Base-by-base conservation (phyloP, 768 basidiomycete genomes). In the Psilocybe cyanescens region DNA sequence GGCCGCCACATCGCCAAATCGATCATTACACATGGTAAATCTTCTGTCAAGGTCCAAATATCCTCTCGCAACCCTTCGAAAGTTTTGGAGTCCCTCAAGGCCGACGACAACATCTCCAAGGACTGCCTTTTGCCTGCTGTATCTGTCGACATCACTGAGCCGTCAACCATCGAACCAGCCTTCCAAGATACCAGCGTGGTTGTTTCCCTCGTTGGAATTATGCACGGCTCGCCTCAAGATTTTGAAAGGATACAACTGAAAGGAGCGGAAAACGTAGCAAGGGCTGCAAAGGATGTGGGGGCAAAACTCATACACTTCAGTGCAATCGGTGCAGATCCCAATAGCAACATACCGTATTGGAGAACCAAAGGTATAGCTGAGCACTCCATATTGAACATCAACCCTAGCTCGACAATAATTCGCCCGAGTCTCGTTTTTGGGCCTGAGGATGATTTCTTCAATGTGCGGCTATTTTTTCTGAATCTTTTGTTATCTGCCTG, bases 361-460 rank as follows among this genome's bases (percentile, higher is more conserved):
- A 81, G 81, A 57, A 88, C 87, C 19, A 90, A 89, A 68, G 87
- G 81, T 1, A 72, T 87, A 12, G 89, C 83, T 6, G 90, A 92
- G 72, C 67, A 74, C 51, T 79, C 83, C 1, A 80, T 87, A 39
- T 67, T 85, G n/a, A 65, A 71, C 1, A 70, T 76, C 6, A 79
- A 81, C 61, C 77, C 77, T 19, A 74, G 79, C 39, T 83, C 86
- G 7, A 90, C 87, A 1, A 80, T 93, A 50, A 76, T 92, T 61
- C 78, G 90, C 30, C 90, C 91, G 4, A 90, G 88, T 61, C 74
- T 92, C 30, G 81, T 92, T 2, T 92, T 92, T 72, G 91, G 90
- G 2, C 89, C 87, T 0, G 89, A 87, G 5, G 90, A 92, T 66
- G 82, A 85, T 16, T 89, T 92, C 74, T 92, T 92, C 71, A 85